Evolutionary conservation across 192 early-diverging fungal species (phyloP), one percentile per base, ranked within the genome.

Genomic region (Anaeromyces robustus): DNA sequence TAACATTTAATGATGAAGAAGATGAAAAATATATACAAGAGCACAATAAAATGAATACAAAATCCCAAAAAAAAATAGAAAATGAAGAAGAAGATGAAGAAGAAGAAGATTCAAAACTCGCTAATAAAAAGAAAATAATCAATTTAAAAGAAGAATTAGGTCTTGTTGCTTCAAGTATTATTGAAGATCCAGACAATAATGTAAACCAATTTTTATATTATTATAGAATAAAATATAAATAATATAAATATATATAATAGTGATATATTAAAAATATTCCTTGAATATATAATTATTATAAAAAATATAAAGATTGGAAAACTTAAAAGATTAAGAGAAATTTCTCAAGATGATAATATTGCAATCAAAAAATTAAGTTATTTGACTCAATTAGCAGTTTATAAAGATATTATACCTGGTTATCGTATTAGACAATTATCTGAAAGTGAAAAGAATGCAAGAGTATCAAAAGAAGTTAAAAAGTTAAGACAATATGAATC

Each of bases 381-480:
- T 30, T 83, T 97, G 78, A 95, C 95, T 16, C 95, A 96, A 85
- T 87, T 98, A 32, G 94, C 94, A 0, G 94, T 99, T 7, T 99
- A 94, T 88, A 92, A 95, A 81, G 97, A 99, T 83, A 94, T 99
- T 84, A 88, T 98, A 39, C 97, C 97, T 4, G 95, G 93, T 52
- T 99, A 99, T 87, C 91, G 95, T 29, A 98, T 99, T 79, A 93
- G 96, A 37, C 88, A 93, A 41, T 86, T 96, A 81, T 92, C 94
- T 0, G 96, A 93, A 30, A 89, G 89, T 83, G 96, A 99, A 85
- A 88, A 92, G 85, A 80, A 84, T 37, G 86, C 84, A 16, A 87
- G 90, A 80, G 94, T 98, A 0, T 92, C 94, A 34, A 96, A 94
- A 84, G 96, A 97, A 28, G 95, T 99, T 52, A 93, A 93, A 80